Evolutionary conservation across 179 eudicot species (phyloP).

Genomic region (Camellia oleifera): DNA sequence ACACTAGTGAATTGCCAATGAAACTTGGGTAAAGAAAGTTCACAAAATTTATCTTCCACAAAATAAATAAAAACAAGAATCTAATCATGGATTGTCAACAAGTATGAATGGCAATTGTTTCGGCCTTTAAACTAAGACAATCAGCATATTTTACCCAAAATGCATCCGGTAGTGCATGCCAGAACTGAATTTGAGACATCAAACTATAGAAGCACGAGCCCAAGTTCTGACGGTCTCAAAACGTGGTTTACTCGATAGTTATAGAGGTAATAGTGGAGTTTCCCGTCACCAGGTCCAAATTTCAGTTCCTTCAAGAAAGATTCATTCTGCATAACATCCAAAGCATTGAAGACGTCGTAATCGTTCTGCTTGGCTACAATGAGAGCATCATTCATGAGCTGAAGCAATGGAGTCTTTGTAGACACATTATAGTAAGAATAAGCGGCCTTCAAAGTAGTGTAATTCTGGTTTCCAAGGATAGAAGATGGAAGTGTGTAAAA

Average conservation of each 20-base stretch:
- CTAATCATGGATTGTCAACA: constrained; percentile 8
- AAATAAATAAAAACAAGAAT: background rate
- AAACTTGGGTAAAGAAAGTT: constrained; percentile 10
- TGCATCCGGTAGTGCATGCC: background rate
- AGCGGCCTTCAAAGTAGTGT: constrained; percentile 65
- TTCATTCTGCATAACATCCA: constrained; percentile 79
- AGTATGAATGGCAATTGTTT: background rate
- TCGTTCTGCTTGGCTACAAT: constrained; percentile 60
- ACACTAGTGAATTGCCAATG: background rate
- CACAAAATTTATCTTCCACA: background rate
- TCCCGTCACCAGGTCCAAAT: constrained; percentile 80
- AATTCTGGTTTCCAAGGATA: constrained; percentile 62
- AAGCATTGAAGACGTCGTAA: constrained; percentile 71
- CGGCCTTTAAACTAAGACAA: background rate
- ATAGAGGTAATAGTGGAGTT: constrained; percentile 78
- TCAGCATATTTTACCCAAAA: constrained; percentile 13
- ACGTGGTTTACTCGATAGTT: constrained; percentile 62
- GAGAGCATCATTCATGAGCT: constrained; percentile 79
- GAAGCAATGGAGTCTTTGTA: constrained; percentile 63
- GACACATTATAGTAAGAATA: constrained; percentile 82
- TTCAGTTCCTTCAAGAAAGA: constrained; percentile 68
- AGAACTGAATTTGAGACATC: background rate
- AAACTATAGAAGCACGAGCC: constrained; percentile 67
- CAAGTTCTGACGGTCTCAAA: constrained; percentile 68
- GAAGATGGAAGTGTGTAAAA: constrained; percentile 75